A percentile compares a stretch with the other conserved stretches of the same genome.
phyloP scores from a whole-genome alignment of 805 yeast genomes.

The Sungouiella blattae region DNA sequence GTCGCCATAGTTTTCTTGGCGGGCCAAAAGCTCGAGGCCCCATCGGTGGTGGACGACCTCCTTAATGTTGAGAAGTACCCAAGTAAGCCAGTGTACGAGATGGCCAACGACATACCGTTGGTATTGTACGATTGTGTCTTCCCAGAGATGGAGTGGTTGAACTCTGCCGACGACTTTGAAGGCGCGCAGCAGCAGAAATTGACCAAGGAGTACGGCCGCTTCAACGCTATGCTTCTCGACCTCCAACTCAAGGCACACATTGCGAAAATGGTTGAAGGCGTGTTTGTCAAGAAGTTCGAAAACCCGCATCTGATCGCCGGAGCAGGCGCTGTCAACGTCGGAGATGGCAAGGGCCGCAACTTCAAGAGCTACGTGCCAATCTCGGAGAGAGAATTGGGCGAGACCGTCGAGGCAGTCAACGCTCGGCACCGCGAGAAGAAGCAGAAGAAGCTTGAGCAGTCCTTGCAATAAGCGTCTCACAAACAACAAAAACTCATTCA shows the following conservation, averaged over 20 bases:
- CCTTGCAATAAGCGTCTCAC: not conserved
- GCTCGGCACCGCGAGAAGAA: slow-evolving; percentile 51
- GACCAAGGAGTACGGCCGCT: slow-evolving; percentile 38
- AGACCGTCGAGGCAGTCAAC: slow-evolving; percentile 67
- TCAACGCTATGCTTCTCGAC: slow-evolving; percentile 53
- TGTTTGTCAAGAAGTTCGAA: slow-evolving; percentile 9
- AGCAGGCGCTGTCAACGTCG: slow-evolving; percentile 49
- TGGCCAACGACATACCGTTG: slow-evolving; percentile 88
- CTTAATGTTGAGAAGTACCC: slow-evolving; percentile 57
- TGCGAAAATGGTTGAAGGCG: slow-evolving; percentile 45
- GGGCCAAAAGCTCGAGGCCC: slow-evolving; percentile 73
- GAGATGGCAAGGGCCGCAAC: slow-evolving; percentile 77
- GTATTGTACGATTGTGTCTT: slow-evolving; percentile 82
- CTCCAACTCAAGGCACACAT: slow-evolving; percentile 55
- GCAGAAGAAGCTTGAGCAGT: slow-evolving; percentile 14
- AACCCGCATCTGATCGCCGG: slow-evolving; percentile 8
- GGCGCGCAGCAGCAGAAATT: slow-evolving; percentile 26
- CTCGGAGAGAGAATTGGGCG: slow-evolving; percentile 52
- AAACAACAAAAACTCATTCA: not conserved
- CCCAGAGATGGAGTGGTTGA: slow-evolving; percentile 67
- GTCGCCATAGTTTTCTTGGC: slow-evolving; percentile 75
- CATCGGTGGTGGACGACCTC: slow-evolving; percentile 53
- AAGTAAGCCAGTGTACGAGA: slow-evolving; percentile 72
- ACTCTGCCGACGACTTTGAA: slow-evolving; percentile 25
- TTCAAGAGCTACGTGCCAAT: slow-evolving; percentile 56